Evolutionary conservation across 2,329 filamentous ascomycete genomes (phyloP).

Genomic region (Exophiala mesophila): DNA sequence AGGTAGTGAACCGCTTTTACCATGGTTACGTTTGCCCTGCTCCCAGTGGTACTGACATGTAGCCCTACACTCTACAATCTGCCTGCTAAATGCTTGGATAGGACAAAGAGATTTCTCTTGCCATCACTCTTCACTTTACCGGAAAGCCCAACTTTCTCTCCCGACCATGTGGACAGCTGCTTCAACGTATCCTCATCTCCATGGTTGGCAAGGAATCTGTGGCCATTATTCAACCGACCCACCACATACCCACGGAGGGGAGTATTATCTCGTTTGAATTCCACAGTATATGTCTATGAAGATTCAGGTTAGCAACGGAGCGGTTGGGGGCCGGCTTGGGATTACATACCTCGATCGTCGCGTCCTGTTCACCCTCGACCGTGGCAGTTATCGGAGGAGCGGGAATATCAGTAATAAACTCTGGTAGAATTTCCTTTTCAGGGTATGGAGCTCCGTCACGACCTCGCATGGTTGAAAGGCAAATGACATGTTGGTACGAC

Average conservation of each 20-base stretch:
- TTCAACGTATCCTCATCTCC: conserved; percentile 47
- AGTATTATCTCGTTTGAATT: conserved; percentile 49
- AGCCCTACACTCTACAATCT: conserved; percentile 24
- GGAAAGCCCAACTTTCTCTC: conserved; percentile 47
- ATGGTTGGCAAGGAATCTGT: conserved; percentile 55
- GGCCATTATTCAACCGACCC: conserved; percentile 46
- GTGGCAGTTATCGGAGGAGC: conserved; percentile 39
- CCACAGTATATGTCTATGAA: conserved; percentile 55
- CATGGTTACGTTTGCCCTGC: too few species aligned
- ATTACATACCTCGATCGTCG: conserved; percentile 47
- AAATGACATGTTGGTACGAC: conserved; percentile 61
- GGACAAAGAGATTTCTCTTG: conserved; percentile 38
- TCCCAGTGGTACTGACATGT: too few species aligned
- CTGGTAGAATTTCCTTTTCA: conserved; percentile 41
- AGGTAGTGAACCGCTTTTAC: too few species aligned
- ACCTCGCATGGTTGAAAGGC: conserved; percentile 48
- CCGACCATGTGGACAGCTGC: conserved; percentile 38
- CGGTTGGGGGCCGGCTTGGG: neutral
- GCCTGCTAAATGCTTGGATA: conserved; percentile 17
- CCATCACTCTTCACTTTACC: conserved; percentile 42
- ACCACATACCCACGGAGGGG: conserved; percentile 49
- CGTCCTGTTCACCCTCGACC: conserved; percentile 45
- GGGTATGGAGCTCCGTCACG: conserved; percentile 43
- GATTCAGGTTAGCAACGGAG: neutral
- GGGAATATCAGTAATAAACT: conserved; percentile 36